These are phyloP conservation scores for Nothophoma quercina DNA, from an alignment of 2,329 filamentous ascomycete genomes.

Conservation along the genomic window DNA sequence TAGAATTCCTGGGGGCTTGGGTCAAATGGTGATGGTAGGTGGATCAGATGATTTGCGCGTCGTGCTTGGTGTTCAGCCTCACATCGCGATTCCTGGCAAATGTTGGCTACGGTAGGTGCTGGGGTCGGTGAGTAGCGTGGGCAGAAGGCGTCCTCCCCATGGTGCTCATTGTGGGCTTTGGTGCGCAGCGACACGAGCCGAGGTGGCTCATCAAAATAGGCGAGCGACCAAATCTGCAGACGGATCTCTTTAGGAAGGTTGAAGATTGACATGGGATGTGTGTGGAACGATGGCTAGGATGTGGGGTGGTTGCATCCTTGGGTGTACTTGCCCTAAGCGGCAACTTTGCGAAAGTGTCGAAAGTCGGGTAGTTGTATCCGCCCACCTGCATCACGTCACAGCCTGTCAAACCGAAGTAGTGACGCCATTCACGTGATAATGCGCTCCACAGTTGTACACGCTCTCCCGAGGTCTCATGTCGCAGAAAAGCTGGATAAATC, in stretches of 20 bases:
- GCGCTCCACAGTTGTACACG: no score
- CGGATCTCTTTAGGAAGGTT: conserved; percentile 33
- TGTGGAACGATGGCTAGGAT: neutral
- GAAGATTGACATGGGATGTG: conserved; percentile 25
- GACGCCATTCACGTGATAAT: conserved; percentile 9
- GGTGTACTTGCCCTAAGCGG: conserved; percentile 6
- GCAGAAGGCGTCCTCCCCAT: conserved; percentile 21
- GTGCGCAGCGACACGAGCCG: conserved; percentile 30
- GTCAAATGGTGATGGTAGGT: conserved; percentile 10
- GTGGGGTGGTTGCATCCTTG: neutral
- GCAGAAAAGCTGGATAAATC: no score
- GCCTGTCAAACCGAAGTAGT: neutral
- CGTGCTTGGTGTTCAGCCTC: conserved; percentile 29
- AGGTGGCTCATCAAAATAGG: conserved; percentile 27
- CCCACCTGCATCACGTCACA: conserved; percentile 11
- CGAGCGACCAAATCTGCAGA: conserved; percentile 31
- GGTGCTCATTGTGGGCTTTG: conserved; percentile 21
- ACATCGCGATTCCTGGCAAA: conserved; percentile 30
- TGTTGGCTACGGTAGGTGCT: conserved; percentile 22
- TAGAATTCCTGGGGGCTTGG: conserved; percentile 16
- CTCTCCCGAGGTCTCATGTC: no score
- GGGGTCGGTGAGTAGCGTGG: conserved; percentile 31
- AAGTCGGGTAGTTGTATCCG: conserved; percentile 5
- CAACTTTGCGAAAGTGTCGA: conserved; percentile 10
- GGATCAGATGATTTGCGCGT: conserved; percentile 22